These are phyloP conservation scores for Tolypocladium inflatum DNA, from an alignment of 2,329 filamentous ascomycete species.

Conservation along the genomic window DNA sequence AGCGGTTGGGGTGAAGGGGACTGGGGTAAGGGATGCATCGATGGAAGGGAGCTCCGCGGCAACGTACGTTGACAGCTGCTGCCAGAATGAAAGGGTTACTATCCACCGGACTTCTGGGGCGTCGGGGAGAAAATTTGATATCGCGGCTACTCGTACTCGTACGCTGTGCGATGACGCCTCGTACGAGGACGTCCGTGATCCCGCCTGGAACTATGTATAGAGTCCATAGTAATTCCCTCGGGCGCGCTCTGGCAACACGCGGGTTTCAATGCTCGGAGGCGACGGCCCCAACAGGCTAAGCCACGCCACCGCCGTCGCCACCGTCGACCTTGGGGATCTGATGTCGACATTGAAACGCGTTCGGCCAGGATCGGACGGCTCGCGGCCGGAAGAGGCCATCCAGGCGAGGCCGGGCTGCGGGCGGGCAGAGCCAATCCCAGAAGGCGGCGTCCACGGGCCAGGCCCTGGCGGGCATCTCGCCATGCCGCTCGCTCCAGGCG, in stretches of 20 bases:
- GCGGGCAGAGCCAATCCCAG: no score
- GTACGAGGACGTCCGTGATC: not conserved
- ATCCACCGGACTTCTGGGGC: not conserved
- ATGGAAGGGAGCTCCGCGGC: not conserved
- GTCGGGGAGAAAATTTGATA: not conserved
- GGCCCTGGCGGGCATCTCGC: no score
- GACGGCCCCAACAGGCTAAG: not conserved
- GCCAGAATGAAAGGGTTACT: not conserved
- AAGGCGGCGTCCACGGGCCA: not conserved
- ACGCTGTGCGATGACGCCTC: not conserved
- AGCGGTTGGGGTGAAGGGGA: not conserved
- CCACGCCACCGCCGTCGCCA: not conserved
- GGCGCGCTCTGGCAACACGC: not conserved
- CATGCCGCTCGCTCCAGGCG: not conserved
- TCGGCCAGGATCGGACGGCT: not conserved
- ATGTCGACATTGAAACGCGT: not conserved
- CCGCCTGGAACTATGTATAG: not conserved
- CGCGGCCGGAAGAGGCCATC: not conserved
- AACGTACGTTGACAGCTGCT: not conserved
- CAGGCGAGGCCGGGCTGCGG: not conserved
- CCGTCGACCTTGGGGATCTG: not conserved
- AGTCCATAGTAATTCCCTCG: not conserved
- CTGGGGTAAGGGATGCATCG: not conserved
- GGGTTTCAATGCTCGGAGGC: not conserved
- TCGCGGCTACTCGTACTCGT: no score